Base-by-base conservation (phyloP, 768 basidiomycete genomes). In the Podaxis sp. region DNA sequence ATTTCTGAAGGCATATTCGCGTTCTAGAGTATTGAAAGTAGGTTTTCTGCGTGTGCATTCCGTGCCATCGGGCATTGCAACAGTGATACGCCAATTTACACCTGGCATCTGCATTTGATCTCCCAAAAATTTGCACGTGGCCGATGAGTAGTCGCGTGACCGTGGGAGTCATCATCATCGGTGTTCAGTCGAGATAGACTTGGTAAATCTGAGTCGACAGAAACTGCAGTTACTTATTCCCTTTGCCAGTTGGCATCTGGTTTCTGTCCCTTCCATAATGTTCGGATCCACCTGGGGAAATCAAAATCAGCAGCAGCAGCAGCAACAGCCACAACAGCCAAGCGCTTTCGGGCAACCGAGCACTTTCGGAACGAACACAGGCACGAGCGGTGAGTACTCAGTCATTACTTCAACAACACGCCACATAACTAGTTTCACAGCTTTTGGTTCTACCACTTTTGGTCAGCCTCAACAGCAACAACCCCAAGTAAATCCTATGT, bases 1-100 rank as follows among this genome's bases (percentile, higher is more conserved):
- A 60, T 86, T 79, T 72, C 83, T 81, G 75, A 97, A 97, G 3
- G 79, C 72, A 5, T 84, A 76, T 76, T 97, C 94, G 58, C 95
- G 83, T 28, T 78, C 79, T 54, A 95, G 81, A 3, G 95, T 96
- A 69, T 88, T 82, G 71, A 96, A 98, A 0, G 89, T 90, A 14
- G 82, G 79, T 16, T 64, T 74, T 64, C 71, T 75, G 62, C 69
- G 74, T 54, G 73, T 67, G 54, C 64, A 69, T 55, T 69, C 73
- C 28, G 81, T 70, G 35, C 73, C 78, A 66, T 83, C 82, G 36
- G 83, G 81, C 86, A 88, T 89, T 61, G 67, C 68, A 50, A 38
- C 47, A 47, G n/a, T 35, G n/a, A 42, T 38, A 46, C 23, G 21
- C 18, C 25, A 21, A 21, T 48, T 25, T 28, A 7, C 42, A 46